Evolutionary conservation across 164 flowering plant genomes (phyloP), one percentile per base, ranked within the genome.

Genomic region (Santalum album): DNA sequence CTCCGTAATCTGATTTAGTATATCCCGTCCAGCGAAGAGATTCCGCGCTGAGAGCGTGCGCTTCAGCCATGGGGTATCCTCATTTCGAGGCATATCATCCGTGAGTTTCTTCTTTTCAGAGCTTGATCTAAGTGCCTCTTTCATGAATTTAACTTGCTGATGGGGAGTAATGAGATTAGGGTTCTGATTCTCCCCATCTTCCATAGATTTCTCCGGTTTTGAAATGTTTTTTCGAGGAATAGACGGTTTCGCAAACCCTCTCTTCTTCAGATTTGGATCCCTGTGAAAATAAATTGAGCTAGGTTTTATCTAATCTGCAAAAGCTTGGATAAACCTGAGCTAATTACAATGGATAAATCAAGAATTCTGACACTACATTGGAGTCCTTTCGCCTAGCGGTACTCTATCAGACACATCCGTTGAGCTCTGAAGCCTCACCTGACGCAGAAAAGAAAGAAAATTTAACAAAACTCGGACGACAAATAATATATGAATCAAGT

Each of bases 11-110:
- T 89, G 95, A 53, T 59, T 76, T 53, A 92, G 42, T 27, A 87
- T 72, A 29, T 86, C 87, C 35, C 68, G 66, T 7, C 95, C 90
- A 0, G 74, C 73, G 62, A 85, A 86, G 65, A 86, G 68, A 55
- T 87, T 90, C 59, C 82, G 69, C 0, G 90, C 84, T 12, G 98
- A 92, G 6, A 72, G 67, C 0, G 87, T 78, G 66, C 78, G 75
- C 59, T 65, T 80, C 27, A 92, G 76, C 71, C 61, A 63, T n/a
- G 71, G 76, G 12, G 49, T 43, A 49, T 60, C 59, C 23, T 66
- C 61, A 17, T 51, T 62, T 44, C 20, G 59, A 0, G 63, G 25
- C 4, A 22, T 15, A 14, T 67, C 78, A 42, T 60, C 57, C 3
- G 21, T 6, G 1, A 11, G 43, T 32, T 65, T 58, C 65, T 63